A percentile compares a stretch with the other conserved stretches of the same genome.
These are phyloP conservation scores for Podaxis sp. DNA, from an alignment of 768 basidiomycete genomes.

Conservation along the genomic window DNA sequence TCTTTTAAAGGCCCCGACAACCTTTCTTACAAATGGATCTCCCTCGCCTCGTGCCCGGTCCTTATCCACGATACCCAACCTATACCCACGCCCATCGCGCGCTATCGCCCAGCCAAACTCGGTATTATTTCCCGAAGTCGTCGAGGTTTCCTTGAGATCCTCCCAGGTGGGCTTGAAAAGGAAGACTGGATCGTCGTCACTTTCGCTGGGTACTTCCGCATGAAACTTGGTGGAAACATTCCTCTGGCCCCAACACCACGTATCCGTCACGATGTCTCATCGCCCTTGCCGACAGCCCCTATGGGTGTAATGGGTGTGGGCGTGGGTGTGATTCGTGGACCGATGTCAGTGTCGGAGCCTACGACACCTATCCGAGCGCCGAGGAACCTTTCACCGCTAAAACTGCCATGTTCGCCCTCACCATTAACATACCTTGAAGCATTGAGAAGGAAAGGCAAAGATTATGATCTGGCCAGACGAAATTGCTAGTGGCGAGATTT, in stretches of 20 bases:
- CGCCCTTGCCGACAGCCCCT: background rate
- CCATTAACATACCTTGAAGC: background rate
- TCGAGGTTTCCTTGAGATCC: constrained; percentile 34
- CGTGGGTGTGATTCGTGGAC: background rate
- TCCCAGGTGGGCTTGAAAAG: constrained; percentile 30
- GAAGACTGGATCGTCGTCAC: constrained; percentile 34
- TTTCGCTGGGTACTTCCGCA: constrained; percentile 25
- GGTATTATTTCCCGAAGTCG: constrained; percentile 36
- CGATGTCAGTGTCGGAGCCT: background rate
- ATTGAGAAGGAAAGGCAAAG: background rate
- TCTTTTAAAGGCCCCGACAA: constrained; percentile 30
- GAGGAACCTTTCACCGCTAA: background rate
- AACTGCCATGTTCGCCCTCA: background rate
- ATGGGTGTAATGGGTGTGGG: background rate
- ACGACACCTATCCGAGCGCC: background rate
- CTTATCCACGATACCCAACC: constrained; percentile 29
- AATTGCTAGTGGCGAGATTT: background rate
- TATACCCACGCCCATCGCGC: constrained; percentile 27
- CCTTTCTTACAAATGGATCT: constrained; percentile 41
- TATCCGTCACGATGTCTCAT: background rate
- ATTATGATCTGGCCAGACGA: background rate
- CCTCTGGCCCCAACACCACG: background rate
- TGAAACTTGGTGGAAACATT: constrained; percentile 5
- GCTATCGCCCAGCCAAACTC: constrained; percentile 35
- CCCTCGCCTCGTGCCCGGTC: constrained; percentile 34